These are phyloP conservation scores for Excoecaria cochinchinensis DNA, from an alignment of 345 rosid genomes.

Conservation along the genomic window DNA sequence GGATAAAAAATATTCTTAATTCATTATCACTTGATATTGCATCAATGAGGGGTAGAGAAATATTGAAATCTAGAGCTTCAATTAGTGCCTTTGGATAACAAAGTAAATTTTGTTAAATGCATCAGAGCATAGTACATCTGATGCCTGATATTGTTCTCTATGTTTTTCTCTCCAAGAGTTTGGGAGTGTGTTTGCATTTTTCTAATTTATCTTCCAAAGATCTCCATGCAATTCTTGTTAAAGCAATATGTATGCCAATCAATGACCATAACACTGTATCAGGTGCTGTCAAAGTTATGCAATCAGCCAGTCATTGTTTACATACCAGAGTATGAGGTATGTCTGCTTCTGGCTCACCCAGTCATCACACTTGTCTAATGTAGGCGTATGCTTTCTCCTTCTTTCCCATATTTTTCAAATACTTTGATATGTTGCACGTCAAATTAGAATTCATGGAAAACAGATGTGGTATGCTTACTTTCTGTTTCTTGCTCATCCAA, in stretches of 20 bases:
- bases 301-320: conserved; percentile 71
- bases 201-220: background rate
- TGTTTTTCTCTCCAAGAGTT: background rate
- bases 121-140: background rate
- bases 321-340: conserved; percentile 85
- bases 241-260: conserved; percentile 12
- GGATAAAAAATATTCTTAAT: background rate
- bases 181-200: background rate
- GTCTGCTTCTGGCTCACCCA: background rate
- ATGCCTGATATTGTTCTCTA: background rate
- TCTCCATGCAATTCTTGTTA: conserved; percentile 11
- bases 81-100: background rate
- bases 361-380: background rate
- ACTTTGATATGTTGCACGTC: background rate
- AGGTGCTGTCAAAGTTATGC: conserved; percentile 86
- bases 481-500: too few relatives aligned
- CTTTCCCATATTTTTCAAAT: background rate
- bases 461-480: background rate
- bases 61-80: background rate
- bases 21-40: background rate
- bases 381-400: background rate
- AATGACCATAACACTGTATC: conserved; percentile 16
- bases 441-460: background rate
- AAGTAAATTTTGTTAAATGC: background rate
- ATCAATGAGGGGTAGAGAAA: background rate